These are phyloP conservation scores for Cystobasidium tubakii DNA, from an alignment of 768 basidiomycete species.

Conservation along the genomic window DNA sequence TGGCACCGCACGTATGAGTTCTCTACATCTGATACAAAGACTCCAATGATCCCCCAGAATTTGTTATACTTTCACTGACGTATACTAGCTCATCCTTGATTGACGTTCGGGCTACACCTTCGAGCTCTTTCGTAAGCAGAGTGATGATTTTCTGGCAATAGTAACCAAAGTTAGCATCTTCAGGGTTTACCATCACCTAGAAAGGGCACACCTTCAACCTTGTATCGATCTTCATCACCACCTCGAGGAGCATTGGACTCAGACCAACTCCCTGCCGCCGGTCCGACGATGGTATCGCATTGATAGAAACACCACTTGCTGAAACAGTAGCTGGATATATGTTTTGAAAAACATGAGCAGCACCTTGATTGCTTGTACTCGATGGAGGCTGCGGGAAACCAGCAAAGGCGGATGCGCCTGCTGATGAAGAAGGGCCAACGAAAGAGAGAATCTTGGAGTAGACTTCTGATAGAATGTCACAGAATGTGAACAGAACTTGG, in stretches of 20 bases:
- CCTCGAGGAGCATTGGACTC: constrained; percentile 55
- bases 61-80: constrained; percentile 1
- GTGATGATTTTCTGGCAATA: constrained; percentile 70
- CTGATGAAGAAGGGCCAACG: constrained; percentile 58
- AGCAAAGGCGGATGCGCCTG: neutral
- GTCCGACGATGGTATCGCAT: neutral
- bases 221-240: constrained; percentile 70
- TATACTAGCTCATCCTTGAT: constrained; percentile 41
- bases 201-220: constrained; percentile 66
- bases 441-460: constrained; percentile 80
- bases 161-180: too few species aligned
- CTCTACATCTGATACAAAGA: neutral
- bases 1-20: too few species aligned
- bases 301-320: neutral
- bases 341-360: neutral
- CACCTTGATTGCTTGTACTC: neutral
- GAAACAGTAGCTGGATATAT: constrained; percentile 5
- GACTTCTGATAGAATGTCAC: constrained; percentile 80
- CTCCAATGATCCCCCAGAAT: neutral
- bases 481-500: constrained; percentile 76
- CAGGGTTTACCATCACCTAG: too few species aligned
- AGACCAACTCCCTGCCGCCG: constrained; percentile 23
- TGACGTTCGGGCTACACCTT: constrained; percentile 49
- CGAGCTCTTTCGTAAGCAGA: constrained; percentile 72
- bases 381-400: constrained; percentile 31